Conservation (phyloP, 495 filamentous ascomycete species). For the Choiromyces venosus region DNA sequence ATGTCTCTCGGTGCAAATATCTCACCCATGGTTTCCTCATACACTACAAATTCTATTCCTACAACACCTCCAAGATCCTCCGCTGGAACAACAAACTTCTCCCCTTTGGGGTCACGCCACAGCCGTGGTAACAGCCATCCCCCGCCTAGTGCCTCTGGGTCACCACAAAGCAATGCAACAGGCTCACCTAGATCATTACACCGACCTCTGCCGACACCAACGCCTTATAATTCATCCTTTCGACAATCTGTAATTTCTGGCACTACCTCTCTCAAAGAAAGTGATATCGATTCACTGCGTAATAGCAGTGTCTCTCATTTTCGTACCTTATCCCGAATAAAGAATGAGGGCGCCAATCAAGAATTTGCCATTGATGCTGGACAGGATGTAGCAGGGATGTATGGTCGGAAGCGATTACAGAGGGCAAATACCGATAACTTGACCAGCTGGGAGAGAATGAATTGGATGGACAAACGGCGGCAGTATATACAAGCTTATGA, state of each 20-base stretch:
- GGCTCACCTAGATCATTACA: conserved; percentile 23
- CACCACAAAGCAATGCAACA: conserved; percentile 19
- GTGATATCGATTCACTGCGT: conserved; percentile 39
- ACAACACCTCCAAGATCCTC: conserved; percentile 28
- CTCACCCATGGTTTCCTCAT: conserved; percentile 27
- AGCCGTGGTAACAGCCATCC: conserved; percentile 31
- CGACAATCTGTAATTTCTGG: conserved; percentile 37
- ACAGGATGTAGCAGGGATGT: conserved; percentile 79
- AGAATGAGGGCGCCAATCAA: conserved; percentile 64
- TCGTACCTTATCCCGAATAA: conserved; percentile 79
- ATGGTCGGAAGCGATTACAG: conserved; percentile 77
- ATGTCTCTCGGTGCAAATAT: conserved; percentile 23
- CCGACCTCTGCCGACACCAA: conserved; percentile 30
- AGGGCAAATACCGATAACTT: conserved; percentile 57
- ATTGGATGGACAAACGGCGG: conserved; percentile 98
- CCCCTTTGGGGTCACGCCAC: conserved; percentile 19
- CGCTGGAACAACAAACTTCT: conserved; percentile 18
- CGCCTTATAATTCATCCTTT: conserved; percentile 39
- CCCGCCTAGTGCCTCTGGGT: conserved; percentile 19
- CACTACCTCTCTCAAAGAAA: conserved; percentile 39
- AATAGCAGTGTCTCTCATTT: conserved; percentile 59
- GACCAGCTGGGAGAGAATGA: conserved; percentile 71
- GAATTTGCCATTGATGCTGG: conserved; percentile 72
- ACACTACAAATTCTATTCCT: conserved; percentile 32
- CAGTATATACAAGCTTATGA: conserved; percentile 97